phyloP scores from a whole-genome alignment of 208 protist species.

The Trypanosoma platydactyli region DNA sequence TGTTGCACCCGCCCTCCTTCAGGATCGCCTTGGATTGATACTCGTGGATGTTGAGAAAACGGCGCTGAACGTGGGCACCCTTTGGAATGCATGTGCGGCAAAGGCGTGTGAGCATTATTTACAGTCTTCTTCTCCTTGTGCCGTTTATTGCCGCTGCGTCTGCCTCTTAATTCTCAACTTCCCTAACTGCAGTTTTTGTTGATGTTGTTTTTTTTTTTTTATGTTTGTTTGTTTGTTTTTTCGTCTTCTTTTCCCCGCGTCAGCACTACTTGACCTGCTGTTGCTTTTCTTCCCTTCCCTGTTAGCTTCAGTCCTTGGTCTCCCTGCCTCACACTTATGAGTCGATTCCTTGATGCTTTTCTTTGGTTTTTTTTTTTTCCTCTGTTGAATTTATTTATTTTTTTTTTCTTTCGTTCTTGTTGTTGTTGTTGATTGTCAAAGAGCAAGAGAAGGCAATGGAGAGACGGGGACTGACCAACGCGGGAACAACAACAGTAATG shows the following conservation, averaged over 20 bases:
- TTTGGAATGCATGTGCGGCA: conserved; percentile 59
- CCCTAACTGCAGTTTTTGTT: too few relatives aligned
- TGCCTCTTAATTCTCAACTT: too few relatives aligned
- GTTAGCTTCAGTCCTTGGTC: neutral
- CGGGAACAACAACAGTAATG: neutral
- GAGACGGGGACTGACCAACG: too few relatives aligned
- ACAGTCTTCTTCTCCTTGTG: neutral
- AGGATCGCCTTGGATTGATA: conserved; percentile 92
- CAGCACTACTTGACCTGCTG: too few relatives aligned
- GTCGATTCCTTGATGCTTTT: conserved; percentile 4
- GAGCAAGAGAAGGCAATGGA: neutral
- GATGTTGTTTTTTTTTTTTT: conserved; percentile 9
- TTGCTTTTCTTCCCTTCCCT: too few relatives aligned
- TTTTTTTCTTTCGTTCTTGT: neutral
- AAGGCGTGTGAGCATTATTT: conserved; percentile 70
- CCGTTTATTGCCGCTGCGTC: too few relatives aligned
- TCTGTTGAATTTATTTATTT: too few relatives aligned
- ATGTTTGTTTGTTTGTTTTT: conserved; percentile 5
- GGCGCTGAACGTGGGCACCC: conserved; percentile 57
- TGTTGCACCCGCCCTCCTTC: conserved; percentile 86
- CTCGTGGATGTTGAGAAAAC: conserved; percentile 93
- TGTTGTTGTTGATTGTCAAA: neutral
- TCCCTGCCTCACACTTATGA: neutral
- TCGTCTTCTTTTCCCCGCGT: neutral
- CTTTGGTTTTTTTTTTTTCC: conserved; percentile 4